phyloP scores from a whole-genome alignment of 345 rosid species.

The Eucalyptus polybractea region DNA sequence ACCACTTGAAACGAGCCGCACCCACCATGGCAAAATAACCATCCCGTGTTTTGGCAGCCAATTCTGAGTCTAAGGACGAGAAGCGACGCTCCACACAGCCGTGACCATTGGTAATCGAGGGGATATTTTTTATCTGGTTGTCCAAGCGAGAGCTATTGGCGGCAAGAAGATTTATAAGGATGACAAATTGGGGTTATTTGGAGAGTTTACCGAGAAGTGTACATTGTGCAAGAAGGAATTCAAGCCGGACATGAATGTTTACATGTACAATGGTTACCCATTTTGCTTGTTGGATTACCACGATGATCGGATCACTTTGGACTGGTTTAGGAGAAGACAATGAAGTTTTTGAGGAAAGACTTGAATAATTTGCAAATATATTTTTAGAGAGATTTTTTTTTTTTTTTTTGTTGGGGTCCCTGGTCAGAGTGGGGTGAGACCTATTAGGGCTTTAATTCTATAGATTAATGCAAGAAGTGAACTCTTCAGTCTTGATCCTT shows the following conservation, averaged over 20 bases:
- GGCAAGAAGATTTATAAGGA: fast-evolving
- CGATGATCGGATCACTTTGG: background rate
- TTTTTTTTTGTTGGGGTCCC: too few relatives aligned
- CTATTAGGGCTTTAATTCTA: background rate
- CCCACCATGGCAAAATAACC: fast-evolving
- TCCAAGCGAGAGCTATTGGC: background rate
- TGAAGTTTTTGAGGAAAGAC: background rate
- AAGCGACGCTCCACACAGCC: background rate
- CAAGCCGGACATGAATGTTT: background rate
- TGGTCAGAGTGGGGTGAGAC: too few relatives aligned
- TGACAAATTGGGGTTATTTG: background rate
- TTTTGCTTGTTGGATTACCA: background rate
- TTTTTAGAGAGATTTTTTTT: background rate
- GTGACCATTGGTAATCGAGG: background rate
- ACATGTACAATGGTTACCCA: background rate
- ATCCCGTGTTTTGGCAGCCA: background rate
- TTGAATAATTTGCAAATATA: background rate
- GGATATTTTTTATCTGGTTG: background rate
- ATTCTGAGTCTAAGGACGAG: background rate
- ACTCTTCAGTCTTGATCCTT: background rate
- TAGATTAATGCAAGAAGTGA: background rate
- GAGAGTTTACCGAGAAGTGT: background rate
- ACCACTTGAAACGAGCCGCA: background rate
- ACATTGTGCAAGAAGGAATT: background rate
- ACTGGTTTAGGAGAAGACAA: background rate